phyloP scores from a whole-genome alignment of 1,284 basidiomycete genomes.

The Apiotrichum gracile region DNA sequence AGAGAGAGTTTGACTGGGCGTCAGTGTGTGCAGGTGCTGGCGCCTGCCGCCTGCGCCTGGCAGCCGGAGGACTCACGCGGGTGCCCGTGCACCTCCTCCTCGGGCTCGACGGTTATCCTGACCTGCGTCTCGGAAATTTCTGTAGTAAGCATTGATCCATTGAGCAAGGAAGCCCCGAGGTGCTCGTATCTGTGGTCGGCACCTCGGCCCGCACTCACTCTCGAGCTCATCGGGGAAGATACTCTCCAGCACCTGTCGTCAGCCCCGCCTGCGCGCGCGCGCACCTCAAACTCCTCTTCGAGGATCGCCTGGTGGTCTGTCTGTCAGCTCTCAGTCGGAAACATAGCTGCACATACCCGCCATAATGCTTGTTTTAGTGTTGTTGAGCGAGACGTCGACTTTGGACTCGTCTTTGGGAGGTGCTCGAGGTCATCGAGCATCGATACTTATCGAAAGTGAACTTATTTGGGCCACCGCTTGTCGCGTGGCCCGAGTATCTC shows the following conservation, averaged over 20 bases:
- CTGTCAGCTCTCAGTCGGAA: background rate
- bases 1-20: slow-evolving; percentile 67
- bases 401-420: background rate
- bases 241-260: slow-evolving; percentile 75
- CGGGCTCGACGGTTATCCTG: slow-evolving; percentile 81
- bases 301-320: slow-evolving; percentile 50
- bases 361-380: background rate
- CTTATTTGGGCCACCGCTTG: too few relatives aligned
- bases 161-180: slow-evolving; percentile 19
- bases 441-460: too few relatives aligned
- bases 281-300: slow-evolving; percentile 81
- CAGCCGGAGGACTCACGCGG: slow-evolving; percentile 20
- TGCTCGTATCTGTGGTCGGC: background rate
- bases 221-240: slow-evolving; percentile 92
- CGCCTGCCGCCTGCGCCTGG: background rate
- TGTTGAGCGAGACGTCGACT: too few relatives aligned
- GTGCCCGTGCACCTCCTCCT: slow-evolving; percentile 53
- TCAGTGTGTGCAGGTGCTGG: background rate
- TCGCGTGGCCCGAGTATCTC: too few relatives aligned
- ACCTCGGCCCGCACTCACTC: slow-evolving; percentile 58
- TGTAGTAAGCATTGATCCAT: slow-evolving; percentile 55
- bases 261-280: slow-evolving; percentile 9
- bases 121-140: slow-evolving; percentile 77
- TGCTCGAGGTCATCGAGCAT: too few relatives aligned
- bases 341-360: background rate